Conservation (phyloP, 2,329 filamentous ascomycete species). For the Emergomyces africanus region DNA sequence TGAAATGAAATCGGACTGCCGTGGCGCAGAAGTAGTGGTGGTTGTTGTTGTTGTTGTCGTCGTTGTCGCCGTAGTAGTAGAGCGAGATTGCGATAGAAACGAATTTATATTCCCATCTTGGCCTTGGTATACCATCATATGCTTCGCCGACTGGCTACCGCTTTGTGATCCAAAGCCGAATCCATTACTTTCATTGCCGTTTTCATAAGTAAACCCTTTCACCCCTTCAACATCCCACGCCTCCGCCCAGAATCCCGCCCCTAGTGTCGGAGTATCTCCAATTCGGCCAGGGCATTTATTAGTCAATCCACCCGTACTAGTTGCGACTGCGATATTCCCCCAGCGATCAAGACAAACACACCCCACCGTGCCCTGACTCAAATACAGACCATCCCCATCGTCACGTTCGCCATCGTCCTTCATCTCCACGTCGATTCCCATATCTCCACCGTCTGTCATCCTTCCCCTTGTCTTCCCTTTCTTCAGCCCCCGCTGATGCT, state of each 20-base stretch:
- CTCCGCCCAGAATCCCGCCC: slow-evolving; percentile 84
- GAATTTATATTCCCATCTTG: not conserved
- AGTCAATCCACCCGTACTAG: slow-evolving; percentile 63
- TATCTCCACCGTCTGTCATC: slow-evolving; percentile 6
- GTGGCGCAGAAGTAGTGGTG: not conserved
- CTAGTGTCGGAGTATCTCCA: slow-evolving; percentile 72
- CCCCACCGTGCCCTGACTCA: slow-evolving; percentile 75
- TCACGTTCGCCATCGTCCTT: slow-evolving; percentile 12
- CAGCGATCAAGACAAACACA: slow-evolving; percentile 68
- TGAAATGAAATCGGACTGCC: not conserved
- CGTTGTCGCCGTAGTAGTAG: not conserved
- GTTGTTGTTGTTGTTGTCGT: not conserved
- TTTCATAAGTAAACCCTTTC: not conserved
- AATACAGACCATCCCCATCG: slow-evolving; percentile 43
- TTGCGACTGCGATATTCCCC: slow-evolving; percentile 57
- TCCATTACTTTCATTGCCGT: not conserved
- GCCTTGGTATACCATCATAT: not conserved
- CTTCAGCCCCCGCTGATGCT: slow-evolving; percentile 50
- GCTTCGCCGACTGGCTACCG: not conserved
- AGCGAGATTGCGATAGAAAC: not conserved
- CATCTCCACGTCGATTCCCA: slow-evolving; percentile 23
- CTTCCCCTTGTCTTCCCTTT: slow-evolving; percentile 14
- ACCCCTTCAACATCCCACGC: slow-evolving; percentile 50
- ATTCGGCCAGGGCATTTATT: slow-evolving; percentile 80
- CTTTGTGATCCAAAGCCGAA: not conserved